These are phyloP conservation scores for Coniochaeta sp. DNA, from an alignment of 2,329 filamentous ascomycete genomes.

Conservation along the genomic window DNA sequence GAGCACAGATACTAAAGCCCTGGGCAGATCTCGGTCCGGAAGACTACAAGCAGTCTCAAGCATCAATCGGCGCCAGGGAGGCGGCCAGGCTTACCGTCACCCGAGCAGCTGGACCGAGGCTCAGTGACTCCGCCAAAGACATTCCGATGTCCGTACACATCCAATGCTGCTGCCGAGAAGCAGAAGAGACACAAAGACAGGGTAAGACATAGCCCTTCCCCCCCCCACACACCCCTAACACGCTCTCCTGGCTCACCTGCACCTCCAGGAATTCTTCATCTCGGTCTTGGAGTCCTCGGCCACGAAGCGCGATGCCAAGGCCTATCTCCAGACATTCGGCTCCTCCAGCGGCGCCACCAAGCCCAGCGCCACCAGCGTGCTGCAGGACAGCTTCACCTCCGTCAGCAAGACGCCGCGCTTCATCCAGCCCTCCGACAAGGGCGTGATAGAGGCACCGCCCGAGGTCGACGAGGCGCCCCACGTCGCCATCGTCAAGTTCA, in stretches of 20 bases:
- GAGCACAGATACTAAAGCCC: background rate
- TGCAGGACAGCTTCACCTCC: slow-evolving; percentile 18
- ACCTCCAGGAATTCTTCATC: slow-evolving; percentile 68
- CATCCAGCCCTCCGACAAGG: slow-evolving; percentile 21
- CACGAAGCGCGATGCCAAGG: slow-evolving; percentile 86
- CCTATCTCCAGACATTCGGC: slow-evolving; percentile 83
- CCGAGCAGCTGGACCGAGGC: background rate
- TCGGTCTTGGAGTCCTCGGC: slow-evolving; percentile 82
- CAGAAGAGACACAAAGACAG: slow-evolving; percentile 39
- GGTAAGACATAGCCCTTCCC: slow-evolving; percentile 22
- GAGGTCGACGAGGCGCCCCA: slow-evolving; percentile 44
- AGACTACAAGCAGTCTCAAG: background rate
- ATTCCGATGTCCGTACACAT: slow-evolving; percentile 23
- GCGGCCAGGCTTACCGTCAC: background rate
- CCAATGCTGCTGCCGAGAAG: slow-evolving; percentile 36
- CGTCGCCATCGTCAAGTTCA: slow-evolving; percentile 79
- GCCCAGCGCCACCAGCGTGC: slow-evolving; percentile 13
- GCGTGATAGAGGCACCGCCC: slow-evolving; percentile 16
- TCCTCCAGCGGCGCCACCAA: slow-evolving; percentile 22
- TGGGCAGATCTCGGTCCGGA: background rate
- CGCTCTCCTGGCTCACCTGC: background rate
- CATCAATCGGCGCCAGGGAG: background rate
- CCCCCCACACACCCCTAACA: too few relatives aligned
- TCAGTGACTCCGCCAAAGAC: background rate
- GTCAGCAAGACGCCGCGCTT: slow-evolving; percentile 26